These are phyloP conservation scores for Penstemon davidsonii DNA, from an alignment of 257 asterid species.

Conservation along the genomic window DNA sequence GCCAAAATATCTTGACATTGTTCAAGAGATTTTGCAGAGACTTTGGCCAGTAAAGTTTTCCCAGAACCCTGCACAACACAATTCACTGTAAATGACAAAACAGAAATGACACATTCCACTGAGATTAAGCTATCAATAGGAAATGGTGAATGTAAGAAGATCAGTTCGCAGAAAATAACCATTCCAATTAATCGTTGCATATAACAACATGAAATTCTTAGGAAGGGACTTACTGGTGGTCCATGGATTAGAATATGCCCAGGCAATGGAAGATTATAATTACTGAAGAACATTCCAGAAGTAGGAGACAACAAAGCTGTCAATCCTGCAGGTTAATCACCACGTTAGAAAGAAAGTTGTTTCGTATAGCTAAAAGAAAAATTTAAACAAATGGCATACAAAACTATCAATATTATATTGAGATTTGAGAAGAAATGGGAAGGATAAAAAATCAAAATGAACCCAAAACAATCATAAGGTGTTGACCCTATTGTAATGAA, in stretches of 20 bases:
- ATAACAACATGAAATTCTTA: conserved; percentile 20
- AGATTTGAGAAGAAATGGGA: conserved; percentile 8
- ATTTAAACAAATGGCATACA: neutral
- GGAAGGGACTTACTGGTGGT: conserved; percentile 68
- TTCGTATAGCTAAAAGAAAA: neutral
- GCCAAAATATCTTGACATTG: conserved; percentile 72
- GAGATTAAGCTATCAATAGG: neutral
- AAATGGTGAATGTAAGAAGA: conserved; percentile 2
- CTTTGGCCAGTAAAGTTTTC: conserved; percentile 76
- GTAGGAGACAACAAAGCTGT: conserved; percentile 59
- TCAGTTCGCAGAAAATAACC: neutral
- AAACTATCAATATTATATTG: conserved; percentile 2
- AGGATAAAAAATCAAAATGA: neutral
- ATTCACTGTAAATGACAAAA: conserved; percentile 18
- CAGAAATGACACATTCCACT: neutral
- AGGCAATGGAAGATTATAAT: conserved; percentile 72
- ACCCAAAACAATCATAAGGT: neutral
- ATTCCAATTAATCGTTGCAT: conserved; percentile 23
- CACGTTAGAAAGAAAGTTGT: conserved; percentile 20
- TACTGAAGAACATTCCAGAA: conserved; percentile 60
- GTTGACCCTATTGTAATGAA: neutral
- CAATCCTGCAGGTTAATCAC: conserved; percentile 60
- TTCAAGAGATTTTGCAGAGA: conserved; percentile 73
- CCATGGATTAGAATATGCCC: conserved; percentile 91
- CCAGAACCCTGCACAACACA: conserved; percentile 70